Conservation (phyloP, 2,329 filamentous ascomycete genomes). For the Penicillium psychrosexuale region DNA sequence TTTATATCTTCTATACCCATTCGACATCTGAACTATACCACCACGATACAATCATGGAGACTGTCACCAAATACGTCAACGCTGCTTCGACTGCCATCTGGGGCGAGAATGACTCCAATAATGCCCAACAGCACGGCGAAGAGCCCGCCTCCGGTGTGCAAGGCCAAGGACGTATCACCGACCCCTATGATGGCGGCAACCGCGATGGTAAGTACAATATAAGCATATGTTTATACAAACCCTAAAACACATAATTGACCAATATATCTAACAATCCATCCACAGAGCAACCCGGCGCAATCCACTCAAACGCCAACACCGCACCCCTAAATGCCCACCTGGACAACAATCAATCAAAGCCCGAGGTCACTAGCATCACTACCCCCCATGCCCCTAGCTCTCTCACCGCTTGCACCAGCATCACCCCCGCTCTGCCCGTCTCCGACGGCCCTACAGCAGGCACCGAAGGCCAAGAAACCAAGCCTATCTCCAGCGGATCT, state of each 20-base stretch:
- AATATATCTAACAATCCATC: not conserved
- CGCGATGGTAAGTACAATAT: slow-evolving; percentile 50
- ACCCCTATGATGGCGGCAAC: slow-evolving; percentile 80
- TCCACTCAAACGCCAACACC: slow-evolving; percentile 21
- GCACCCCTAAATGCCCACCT: slow-evolving; percentile 17
- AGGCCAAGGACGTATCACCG: slow-evolving; percentile 63
- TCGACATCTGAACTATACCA: not conserved
- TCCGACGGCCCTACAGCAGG: not conserved
- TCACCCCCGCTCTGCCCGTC: not conserved
- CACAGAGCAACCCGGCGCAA: slow-evolving; percentile 30
- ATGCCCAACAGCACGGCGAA: slow-evolving; percentile 38
- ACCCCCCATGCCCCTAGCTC: not conserved
- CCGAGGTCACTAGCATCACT: not conserved
- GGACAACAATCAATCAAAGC: not conserved
- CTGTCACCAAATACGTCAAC: slow-evolving; percentile 55
- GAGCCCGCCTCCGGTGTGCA: slow-evolving; percentile 71
- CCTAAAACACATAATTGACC: not conserved
- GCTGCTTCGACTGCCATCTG: slow-evolving; percentile 51
- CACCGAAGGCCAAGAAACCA: not conserved
- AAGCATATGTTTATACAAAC: not conserved
- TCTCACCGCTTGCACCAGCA: not conserved
- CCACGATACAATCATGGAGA: slow-evolving; percentile 54
- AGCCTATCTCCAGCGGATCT: not conserved
- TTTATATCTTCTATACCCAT: not conserved
- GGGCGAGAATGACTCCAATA: slow-evolving; percentile 39